These are phyloP conservation scores for Juncus effusus DNA, from an alignment of 176 grass and related monocot genomes.

Conservation along the genomic window DNA sequence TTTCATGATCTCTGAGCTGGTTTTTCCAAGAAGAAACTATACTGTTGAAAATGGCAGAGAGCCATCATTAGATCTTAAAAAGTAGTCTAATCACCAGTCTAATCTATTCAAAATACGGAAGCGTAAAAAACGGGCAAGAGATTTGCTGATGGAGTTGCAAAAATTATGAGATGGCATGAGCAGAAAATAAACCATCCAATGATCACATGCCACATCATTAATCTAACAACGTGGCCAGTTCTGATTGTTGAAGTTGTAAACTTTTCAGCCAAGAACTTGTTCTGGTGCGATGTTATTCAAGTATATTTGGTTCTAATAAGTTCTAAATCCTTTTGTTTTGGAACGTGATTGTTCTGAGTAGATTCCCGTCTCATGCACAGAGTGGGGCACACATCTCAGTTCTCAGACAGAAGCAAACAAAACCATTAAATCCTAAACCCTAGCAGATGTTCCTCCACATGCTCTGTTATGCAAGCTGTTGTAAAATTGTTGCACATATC, in stretches of 20 bases:
- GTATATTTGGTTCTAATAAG: neutral
- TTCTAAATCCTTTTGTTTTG: slow-evolving; percentile 8
- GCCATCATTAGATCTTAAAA: slow-evolving; percentile 24
- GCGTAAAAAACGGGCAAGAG: slow-evolving; percentile 31
- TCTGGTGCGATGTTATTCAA: neutral
- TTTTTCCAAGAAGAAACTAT: slow-evolving; percentile 17
- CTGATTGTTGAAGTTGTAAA: too few relatives aligned
- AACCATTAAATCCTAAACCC: slow-evolving; percentile 37
- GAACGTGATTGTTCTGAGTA: slow-evolving; percentile 36
- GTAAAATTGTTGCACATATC: too few relatives aligned
- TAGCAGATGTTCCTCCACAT: slow-evolving; percentile 22
- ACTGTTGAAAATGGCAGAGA: slow-evolving; percentile 32
- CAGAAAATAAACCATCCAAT: too few relatives aligned
- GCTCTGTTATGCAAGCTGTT: neutral
- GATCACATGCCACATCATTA: too few relatives aligned
- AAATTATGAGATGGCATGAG: too few relatives aligned
- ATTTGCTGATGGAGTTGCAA: neutral
- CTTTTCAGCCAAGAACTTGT: too few relatives aligned
- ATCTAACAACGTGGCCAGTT: too few relatives aligned
- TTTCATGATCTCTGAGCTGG: slow-evolving; percentile 17
- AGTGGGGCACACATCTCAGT: slow-evolving; percentile 5
- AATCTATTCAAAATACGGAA: slow-evolving; percentile 15
- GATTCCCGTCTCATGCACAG: slow-evolving; percentile 31
- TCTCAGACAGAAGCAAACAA: slow-evolving; percentile 34
- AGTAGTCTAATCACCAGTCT: slow-evolving; percentile 28